phyloP scores from a whole-genome alignment of 345 rosid genomes.

The Microcos paniculata region DNA sequence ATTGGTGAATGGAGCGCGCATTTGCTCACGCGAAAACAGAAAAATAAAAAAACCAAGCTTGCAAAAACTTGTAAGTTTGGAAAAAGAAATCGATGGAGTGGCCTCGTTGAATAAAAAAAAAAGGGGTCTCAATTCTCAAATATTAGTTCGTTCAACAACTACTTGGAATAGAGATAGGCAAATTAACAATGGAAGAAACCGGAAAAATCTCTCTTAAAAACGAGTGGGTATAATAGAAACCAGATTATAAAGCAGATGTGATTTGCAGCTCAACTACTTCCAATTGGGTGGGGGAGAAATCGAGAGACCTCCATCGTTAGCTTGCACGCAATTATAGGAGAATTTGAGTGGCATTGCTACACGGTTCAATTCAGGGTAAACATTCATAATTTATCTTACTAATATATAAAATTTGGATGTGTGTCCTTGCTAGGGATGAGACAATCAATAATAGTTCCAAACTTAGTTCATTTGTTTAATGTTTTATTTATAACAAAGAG shows the following conservation, averaged over 20 bases:
- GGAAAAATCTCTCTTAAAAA: background rate
- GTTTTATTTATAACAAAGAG: too few species aligned
- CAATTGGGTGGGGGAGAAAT: slow-evolving; percentile 20
- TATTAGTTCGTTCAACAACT: slow-evolving; percentile 32
- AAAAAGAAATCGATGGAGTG: background rate
- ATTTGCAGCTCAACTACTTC: slow-evolving; percentile 40
- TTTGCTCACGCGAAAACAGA: background rate
- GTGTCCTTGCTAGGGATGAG: background rate
- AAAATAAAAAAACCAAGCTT: background rate
- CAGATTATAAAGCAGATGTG: slow-evolving; percentile 4
- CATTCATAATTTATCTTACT: background rate
- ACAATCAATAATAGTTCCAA: background rate
- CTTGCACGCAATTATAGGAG: slow-evolving; percentile 5
- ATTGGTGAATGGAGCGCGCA: background rate
- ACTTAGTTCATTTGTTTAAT: background rate
- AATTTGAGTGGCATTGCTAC: background rate
- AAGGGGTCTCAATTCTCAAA: background rate
- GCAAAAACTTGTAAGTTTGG: background rate
- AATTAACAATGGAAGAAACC: background rate
- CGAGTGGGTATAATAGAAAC: background rate
- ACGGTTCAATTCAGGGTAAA: background rate
- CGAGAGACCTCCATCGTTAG: background rate
- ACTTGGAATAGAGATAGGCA: background rate
- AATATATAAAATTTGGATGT: background rate
- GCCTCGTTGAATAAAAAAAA: background rate